phyloP scores from a whole-genome alignment of 768 basidiomycete genomes.

The Postia placenta region DNA sequence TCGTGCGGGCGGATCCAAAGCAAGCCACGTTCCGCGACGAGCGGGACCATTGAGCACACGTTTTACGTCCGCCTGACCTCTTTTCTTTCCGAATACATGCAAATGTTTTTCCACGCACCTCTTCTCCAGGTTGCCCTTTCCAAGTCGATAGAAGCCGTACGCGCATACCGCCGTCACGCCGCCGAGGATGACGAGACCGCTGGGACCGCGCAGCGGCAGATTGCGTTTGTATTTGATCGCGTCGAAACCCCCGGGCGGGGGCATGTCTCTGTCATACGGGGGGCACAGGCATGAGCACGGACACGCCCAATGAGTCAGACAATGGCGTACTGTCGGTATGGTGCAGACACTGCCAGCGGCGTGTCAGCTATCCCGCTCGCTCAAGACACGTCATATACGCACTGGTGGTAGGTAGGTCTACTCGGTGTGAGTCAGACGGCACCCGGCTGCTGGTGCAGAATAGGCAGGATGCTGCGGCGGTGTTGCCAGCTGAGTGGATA shows the following conservation, averaged over 20 bases:
- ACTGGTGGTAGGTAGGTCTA: conserved; percentile 7
- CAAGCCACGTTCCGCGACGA: conserved; percentile 64
- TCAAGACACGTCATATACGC: background rate
- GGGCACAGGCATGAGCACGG: conserved; percentile 6
- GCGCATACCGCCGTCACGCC: conserved; percentile 82
- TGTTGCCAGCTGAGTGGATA: conserved; percentile 2
- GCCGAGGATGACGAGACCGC: conserved; percentile 78
- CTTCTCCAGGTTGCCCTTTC: conserved; percentile 87
- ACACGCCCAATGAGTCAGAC: conserved; percentile 10
- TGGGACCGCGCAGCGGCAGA: conserved; percentile 83
- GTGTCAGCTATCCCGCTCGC: conserved; percentile 7
- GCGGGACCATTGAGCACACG: conserved; percentile 57
- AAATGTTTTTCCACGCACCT: conserved; percentile 52
- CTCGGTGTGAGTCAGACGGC: conserved; percentile 6
- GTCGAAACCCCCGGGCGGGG: conserved; percentile 90
- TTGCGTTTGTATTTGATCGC: conserved; percentile 93
- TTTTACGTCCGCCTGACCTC: conserved; percentile 60
- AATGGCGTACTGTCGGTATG: conserved; percentile 56
- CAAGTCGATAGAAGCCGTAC: conserved; percentile 89
- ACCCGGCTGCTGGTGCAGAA: conserved; percentile 1
- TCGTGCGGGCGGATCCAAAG: conserved; percentile 61
- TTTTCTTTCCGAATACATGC: conserved; percentile 7
- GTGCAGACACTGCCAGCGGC: conserved; percentile 45
- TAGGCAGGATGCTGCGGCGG: conserved; percentile 1
- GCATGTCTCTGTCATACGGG: conserved; percentile 75